Conservation (phyloP, 2,329 filamentous ascomycete genomes). For the Elsinoe perseae region DNA sequence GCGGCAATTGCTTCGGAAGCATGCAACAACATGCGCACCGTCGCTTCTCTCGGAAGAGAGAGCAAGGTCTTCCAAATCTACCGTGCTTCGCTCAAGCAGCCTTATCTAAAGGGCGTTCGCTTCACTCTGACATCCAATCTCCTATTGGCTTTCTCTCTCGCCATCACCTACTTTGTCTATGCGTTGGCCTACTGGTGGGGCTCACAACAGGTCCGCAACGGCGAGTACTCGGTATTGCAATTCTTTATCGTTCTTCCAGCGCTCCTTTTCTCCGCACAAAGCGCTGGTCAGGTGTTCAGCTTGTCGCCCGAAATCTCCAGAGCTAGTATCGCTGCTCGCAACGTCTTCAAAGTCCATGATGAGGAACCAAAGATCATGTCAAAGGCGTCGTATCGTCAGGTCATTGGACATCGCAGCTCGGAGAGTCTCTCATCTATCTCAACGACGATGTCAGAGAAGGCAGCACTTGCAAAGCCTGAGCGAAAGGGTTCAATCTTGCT, state of each 20-base stretch:
- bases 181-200: constrained; percentile 45
- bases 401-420: constrained; percentile 10
- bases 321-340: constrained; percentile 39
- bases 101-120: constrained; percentile 34
- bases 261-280: constrained; percentile 41
- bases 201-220: constrained; percentile 37
- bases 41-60: constrained; percentile 38
- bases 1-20: constrained; percentile 60
- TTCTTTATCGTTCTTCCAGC: constrained; percentile 42
- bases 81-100: constrained; percentile 31
- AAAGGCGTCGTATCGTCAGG: constrained; percentile 8
- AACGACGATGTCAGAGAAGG: background rate
- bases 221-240: constrained; percentile 34
- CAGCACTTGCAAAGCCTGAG: background rate
- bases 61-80: constrained; percentile 34
- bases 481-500: constrained; percentile 25
- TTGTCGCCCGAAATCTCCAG: constrained; percentile 39
- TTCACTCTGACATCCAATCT: constrained; percentile 37
- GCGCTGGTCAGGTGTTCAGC: constrained; percentile 41
- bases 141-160: constrained; percentile 38
- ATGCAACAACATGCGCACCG: constrained; percentile 57
- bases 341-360: constrained; percentile 37
- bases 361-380: constrained; percentile 34
- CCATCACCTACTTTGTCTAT: constrained; percentile 42
- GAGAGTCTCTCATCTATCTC: background rate